These are phyloP conservation scores for Coemansia sp. DNA, from an alignment of 192 early-diverging fungal species.

Conservation along the genomic window DNA sequence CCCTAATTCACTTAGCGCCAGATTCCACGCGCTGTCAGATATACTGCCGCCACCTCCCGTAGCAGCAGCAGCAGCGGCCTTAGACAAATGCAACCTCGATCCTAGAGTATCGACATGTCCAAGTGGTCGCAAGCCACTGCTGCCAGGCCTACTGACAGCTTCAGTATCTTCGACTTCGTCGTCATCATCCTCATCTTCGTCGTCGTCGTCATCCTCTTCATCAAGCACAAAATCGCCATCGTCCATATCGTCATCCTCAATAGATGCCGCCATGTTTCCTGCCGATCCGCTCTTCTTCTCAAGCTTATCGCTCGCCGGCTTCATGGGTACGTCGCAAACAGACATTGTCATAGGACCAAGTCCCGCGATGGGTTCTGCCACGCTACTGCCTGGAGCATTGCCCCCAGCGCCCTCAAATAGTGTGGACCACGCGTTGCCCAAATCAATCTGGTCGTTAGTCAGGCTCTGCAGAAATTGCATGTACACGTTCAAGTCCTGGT, in stretches of 20 bases:
- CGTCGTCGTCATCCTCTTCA: slow-evolving; percentile 40
- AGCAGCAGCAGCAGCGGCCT: not conserved
- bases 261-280: not conserved
- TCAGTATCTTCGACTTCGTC: slow-evolving; percentile 21
- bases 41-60: not conserved
- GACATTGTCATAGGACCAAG: slow-evolving; percentile 1
- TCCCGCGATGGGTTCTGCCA: not conserved
- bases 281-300: not conserved
- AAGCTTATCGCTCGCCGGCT: not conserved
- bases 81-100: too few species aligned
- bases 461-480: slow-evolving; percentile 50
- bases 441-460: slow-evolving; percentile 21
- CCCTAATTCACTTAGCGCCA: slow-evolving; percentile 39
- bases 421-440: slow-evolving; percentile 34
- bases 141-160: not conserved
- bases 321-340: not conserved
- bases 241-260: slow-evolving; percentile 50
- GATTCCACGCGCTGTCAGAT: slow-evolving; percentile 22
- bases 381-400: not conserved
- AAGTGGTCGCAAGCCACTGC: not conserved
- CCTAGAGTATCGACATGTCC: not conserved
- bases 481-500: slow-evolving; percentile 48
- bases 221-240: slow-evolving; percentile 55
- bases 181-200: slow-evolving; percentile 42
- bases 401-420: slow-evolving; percentile 28